Percentiles rank a stretch among this genome's conserved stretches.
phyloP scores from a whole-genome alignment of 1,139 yeast species.

The Yamadazyma dushanensis region DNA sequence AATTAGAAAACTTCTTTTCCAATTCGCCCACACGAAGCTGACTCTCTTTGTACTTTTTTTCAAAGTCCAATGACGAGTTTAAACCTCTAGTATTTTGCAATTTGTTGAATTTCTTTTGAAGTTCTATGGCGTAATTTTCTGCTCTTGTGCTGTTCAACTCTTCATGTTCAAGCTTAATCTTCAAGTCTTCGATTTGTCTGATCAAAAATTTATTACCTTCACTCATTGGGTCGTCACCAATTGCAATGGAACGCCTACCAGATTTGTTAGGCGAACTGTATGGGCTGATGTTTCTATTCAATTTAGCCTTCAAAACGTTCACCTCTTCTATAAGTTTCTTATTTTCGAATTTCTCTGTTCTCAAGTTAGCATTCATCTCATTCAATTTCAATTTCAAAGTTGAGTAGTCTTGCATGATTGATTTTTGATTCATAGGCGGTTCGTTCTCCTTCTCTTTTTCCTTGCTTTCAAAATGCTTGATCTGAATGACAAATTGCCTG shows the following conservation, averaged over 20 bases:
- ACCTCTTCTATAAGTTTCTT: conserved; percentile 57
- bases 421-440: conserved; percentile 27
- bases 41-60: conserved; percentile 37
- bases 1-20: conserved; percentile 31
- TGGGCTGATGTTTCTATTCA: conserved; percentile 22
- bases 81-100: conserved; percentile 44
- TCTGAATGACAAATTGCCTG: conserved; percentile 20
- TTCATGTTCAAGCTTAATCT: conserved; percentile 39
- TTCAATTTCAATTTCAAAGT: conserved; percentile 52
- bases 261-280: conserved; percentile 25
- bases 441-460: conserved; percentile 37
- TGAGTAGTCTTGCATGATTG: conserved; percentile 47
- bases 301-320: conserved; percentile 50
- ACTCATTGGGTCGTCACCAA: conserved; percentile 31
- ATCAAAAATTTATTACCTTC: conserved; percentile 24
- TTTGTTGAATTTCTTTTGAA: conserved; percentile 47
- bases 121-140: conserved; percentile 46
- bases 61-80: conserved; percentile 35
- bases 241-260: conserved; percentile 32
- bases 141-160: conserved; percentile 45
- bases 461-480: conserved; percentile 17
- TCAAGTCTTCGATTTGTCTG: conserved; percentile 38
- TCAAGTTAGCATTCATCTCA: conserved; percentile 50
- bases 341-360: conserved; percentile 56
- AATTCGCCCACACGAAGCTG: conserved; percentile 36